Evolutionary conservation across 108 stramenopile genomes (phyloP).

Genomic region (Cylindrotheca closterium): DNA sequence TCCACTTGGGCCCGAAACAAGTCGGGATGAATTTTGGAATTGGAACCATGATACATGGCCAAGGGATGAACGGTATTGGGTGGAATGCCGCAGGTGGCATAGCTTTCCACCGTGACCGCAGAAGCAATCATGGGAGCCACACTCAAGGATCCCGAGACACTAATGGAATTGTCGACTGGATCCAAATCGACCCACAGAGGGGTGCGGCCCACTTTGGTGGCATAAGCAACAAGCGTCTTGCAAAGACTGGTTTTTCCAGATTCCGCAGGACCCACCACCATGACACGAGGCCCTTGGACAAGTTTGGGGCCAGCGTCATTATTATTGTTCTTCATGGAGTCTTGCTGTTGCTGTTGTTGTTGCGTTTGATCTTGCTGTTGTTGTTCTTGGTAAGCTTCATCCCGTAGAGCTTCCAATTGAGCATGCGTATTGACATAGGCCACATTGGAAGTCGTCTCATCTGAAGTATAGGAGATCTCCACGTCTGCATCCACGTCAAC

Average conservation of each 20-base stretch:
- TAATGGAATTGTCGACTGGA: conserved; percentile 67
- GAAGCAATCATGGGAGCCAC: conserved; percentile 59
- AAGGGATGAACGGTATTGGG: conserved; percentile 48
- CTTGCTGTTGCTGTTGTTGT: not conserved
- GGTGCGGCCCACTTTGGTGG: conserved; percentile 76
- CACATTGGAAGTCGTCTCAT: conserved; percentile 81
- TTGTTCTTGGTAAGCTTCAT: conserved; percentile 57
- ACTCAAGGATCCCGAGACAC: conserved; percentile 74
- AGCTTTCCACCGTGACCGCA: conserved; percentile 52
- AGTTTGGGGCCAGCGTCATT: not conserved
- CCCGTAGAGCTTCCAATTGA: conserved; percentile 86
- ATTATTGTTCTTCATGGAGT: too few species aligned
- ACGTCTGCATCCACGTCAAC: conserved; percentile 44
- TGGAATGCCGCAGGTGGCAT: conserved; percentile 60
- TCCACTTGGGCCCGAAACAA: conserved; percentile 79
- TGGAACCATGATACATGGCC: conserved; percentile 65
- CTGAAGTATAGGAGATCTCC: conserved; percentile 60
- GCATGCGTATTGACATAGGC: conserved; percentile 90
- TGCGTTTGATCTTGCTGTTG: not conserved
- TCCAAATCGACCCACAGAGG: conserved; percentile 85
- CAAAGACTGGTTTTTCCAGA: conserved; percentile 80
- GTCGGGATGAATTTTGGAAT: conserved; percentile 36
- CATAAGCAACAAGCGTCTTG: conserved; percentile 73
- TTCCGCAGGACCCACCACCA: conserved; percentile 77
- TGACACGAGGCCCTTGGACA: conserved; percentile 70